phyloP scores from a whole-genome alignment of 331 rosid species.

The Malus hybrid region DNA sequence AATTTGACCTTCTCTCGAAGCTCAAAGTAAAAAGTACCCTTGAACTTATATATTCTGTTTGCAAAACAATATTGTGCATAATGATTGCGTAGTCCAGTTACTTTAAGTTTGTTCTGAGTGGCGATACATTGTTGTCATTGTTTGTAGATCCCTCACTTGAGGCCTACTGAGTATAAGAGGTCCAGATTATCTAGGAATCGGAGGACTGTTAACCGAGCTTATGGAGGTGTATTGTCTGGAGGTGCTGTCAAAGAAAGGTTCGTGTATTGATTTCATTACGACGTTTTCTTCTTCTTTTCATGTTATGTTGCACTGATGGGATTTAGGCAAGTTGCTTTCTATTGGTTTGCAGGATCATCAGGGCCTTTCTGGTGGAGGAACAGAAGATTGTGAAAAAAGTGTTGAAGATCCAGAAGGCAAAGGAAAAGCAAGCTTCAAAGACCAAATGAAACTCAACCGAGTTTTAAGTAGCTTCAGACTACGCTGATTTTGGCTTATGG shows the following conservation, averaged over 20 bases:
- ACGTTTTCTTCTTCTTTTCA: not conserved
- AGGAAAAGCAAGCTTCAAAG: constrained; percentile 47
- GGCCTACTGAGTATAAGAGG: constrained; percentile 59
- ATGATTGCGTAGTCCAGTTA: not conserved
- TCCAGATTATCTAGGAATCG: constrained; percentile 52
- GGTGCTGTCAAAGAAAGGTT: constrained; percentile 64
- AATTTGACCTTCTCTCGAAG: not conserved
- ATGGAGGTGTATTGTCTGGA: constrained; percentile 64
- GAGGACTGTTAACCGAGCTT: constrained; percentile 57
- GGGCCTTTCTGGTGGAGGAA: constrained; percentile 61
- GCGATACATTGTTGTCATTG: not conserved
- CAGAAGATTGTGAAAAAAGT: constrained; percentile 69
- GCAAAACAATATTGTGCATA: not conserved
- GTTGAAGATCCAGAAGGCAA: constrained; percentile 59
- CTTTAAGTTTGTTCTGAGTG: not conserved
- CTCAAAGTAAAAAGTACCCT: not conserved
- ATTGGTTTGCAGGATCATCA: constrained; percentile 37
- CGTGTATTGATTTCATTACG: not conserved
- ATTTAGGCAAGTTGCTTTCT: not conserved
- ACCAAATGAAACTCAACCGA: constrained; percentile 13
- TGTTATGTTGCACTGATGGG: not conserved
- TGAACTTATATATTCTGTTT: not conserved
- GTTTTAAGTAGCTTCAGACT: constrained; percentile 19
- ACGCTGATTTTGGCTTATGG: constrained; percentile 25
- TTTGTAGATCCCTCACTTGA: constrained; percentile 56